Base-by-base conservation (phyloP, 225 moss, liverwort and hornwort species). In the Polytrichum commune region DNA sequence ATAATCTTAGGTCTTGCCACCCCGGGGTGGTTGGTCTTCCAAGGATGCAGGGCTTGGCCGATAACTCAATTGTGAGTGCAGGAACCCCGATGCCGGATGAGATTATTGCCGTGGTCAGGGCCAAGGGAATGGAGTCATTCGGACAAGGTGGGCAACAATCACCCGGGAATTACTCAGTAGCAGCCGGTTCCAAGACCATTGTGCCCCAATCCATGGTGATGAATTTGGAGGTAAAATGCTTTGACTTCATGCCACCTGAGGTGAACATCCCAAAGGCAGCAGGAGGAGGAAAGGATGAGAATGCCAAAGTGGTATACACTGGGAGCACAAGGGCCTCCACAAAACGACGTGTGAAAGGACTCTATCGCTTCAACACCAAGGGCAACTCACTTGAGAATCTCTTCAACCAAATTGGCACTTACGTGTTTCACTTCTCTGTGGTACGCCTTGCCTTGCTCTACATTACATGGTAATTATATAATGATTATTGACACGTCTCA, bases 101-200 rank as follows among this genome's bases (percentile, higher is more conserved):
- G 35, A 80, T 86, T 1, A 86, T 83, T n/a, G 83, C 83, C 9
- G 83, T 86, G 9, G 86, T 86, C n/a, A 62, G 83, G 66, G 83
- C 86, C 46, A 46, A 20, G 75, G 74, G 60, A 62, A 54, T 72
- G 64, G 79, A 9, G 53, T 68, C n/a, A 5, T 53, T 24, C 1
- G 22, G 4, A 3, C 24, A 24, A 8, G 58, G 0, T 1, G 7
- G 20, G 29, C 75, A 67, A 69, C 78, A 77, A 13, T 67, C 63
- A 55, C 70, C 65, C 9, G 53, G 25, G 27, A 33, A 27, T 9
- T 28, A 55, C 53, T 64, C 58, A 7, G 71, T 0, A 4, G 13
- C 13, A 29, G 76, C 71, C 0, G 83, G 81, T 22, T 78, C 81
- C 18, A 56, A 73, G 22, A 79, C 76, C 67, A 86, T 86, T 6